These are phyloP conservation scores for Fusarium caatingaense DNA, from an alignment of 2,329 filamentous ascomycete species.

Conservation along the genomic window DNA sequence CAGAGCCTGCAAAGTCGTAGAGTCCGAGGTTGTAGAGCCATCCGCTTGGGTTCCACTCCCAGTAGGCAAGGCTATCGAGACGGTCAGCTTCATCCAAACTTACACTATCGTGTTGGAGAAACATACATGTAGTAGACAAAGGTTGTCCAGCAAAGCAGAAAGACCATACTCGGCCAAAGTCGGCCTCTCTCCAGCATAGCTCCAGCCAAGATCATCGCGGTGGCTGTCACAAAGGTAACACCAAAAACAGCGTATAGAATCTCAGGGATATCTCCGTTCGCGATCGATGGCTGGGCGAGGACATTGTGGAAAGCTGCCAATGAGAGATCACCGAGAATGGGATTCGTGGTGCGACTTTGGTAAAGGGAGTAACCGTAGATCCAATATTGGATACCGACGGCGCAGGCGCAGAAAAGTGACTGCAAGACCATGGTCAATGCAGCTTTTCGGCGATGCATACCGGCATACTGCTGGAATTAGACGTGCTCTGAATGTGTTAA, in stretches of 20 bases:
- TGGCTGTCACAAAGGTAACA: constrained; percentile 53
- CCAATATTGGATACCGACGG: constrained; percentile 60
- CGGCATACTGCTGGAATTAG: constrained; percentile 46
- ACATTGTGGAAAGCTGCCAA: constrained; percentile 52
- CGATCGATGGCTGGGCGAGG: constrained; percentile 52
- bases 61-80: constrained; percentile 62
- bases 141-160: constrained; percentile 72
- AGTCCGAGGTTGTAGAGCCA: constrained; percentile 72
- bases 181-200: constrained; percentile 54
- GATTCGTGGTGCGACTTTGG: constrained; percentile 51
- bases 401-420: constrained; percentile 59
- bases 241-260: constrained; percentile 54
- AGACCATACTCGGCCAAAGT: constrained; percentile 66
- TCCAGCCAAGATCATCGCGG: constrained; percentile 55
- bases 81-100: background rate
- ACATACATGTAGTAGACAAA: constrained; percentile 66
- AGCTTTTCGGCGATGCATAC: constrained; percentile 53
- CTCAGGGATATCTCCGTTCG: constrained; percentile 52
- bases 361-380: constrained; percentile 60
- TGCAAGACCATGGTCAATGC: constrained; percentile 60
- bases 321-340: constrained; percentile 52
- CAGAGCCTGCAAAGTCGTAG: constrained; percentile 70
- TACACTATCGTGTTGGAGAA: fast-evolving
- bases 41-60: constrained; percentile 75
- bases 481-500: fast-evolving